Percentiles rank a stretch among this genome's conserved stretches.
phyloP scores from a whole-genome alignment of 352 stramenopile species.

The Phytophthora melonis region DNA sequence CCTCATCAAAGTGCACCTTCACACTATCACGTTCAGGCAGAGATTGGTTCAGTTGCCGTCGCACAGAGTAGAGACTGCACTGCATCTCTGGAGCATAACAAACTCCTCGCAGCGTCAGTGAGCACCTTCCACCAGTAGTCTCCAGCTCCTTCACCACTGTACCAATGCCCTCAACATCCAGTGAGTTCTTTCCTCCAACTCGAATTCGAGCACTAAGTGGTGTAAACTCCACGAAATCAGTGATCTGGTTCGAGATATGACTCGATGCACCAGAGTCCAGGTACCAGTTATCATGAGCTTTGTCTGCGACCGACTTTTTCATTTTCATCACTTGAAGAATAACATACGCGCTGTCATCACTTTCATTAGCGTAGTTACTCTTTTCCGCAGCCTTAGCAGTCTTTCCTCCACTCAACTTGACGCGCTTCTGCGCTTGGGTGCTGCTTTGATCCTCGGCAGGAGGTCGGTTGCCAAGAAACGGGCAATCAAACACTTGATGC shows the following conservation, averaged over 20 bases:
- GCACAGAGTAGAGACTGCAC: slow-evolving; percentile 10
- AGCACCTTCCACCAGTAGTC: slow-evolving; percentile 1
- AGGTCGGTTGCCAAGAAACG: slow-evolving; percentile 9
- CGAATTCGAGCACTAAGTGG: slow-evolving; percentile 3
- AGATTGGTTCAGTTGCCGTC: neutral
- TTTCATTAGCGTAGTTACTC: slow-evolving; percentile 5
- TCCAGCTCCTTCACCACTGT: slow-evolving; percentile 3
- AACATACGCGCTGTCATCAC: slow-evolving; percentile 9
- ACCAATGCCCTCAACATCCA: slow-evolving; percentile 3
- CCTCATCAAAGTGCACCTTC: slow-evolving; percentile 9
- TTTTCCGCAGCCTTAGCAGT: neutral
- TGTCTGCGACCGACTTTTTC: neutral
- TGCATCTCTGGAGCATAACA: slow-evolving; percentile 5
- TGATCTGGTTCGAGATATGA: slow-evolving; percentile 16
- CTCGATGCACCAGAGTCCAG: slow-evolving; percentile 16
- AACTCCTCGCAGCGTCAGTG: slow-evolving; percentile 1
- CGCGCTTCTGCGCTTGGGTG: neutral
- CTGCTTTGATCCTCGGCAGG: neutral
- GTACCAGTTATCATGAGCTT: slow-evolving; percentile 6
- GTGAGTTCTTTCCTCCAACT: slow-evolving; percentile 8
- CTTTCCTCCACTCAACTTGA: no score
- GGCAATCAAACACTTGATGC: slow-evolving; percentile 8
- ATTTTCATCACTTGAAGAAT: slow-evolving; percentile 6
- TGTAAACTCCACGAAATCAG: slow-evolving; percentile 18
- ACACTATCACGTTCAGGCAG: neutral